Evolutionary conservation across 2,329 filamentous ascomycete species (phyloP), one percentile per base, ranked within the genome.

Genomic region (Neopestalotiopsis sp.): DNA sequence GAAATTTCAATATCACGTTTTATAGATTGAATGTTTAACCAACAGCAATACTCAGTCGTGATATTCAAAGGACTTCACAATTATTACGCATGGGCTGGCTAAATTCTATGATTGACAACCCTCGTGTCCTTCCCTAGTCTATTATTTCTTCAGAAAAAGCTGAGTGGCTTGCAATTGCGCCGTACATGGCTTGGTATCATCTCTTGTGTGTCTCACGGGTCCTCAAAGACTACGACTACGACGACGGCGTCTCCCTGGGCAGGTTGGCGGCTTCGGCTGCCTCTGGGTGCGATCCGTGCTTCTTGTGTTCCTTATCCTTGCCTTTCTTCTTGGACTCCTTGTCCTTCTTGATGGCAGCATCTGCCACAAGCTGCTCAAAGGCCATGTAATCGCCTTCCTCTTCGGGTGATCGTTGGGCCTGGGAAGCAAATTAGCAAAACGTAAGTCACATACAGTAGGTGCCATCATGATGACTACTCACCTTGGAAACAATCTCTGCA

Each of bases 311-410:
- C 74, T 86, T 85, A 71, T 89, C 85, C 83, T 90, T 87, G 74
- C 83, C 83, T 80, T 89, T 89, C 78, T 86, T 85, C 79, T 94
- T 92, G 68, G 93, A 89, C 76, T 95, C 92, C 79, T 94, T 91
- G 77, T 96, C 94, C 83, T 98, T 97, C 88, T 98, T 98, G 67
- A 94, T 92, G 68, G 95, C 94, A 4, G 95, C 95, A 79, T 99
- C 96, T 65, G 96, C 95, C 81, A 99, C 97, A 68, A 99, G 90
- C 81, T 98, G 94, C 81, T 99, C 96, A 75, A 99, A 99, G 17
- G 95, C 95, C 89, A 99, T 97, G 82, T 97, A 98, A 77, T 98
- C 96, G 72, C 96, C 95, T 82, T 99, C 96, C 84, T 99, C 96
- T 73, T 99, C 96, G 57, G 95, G 92, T 67, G 95, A 92, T 71